A percentile compares a stretch with the other conserved stretches of the same genome.
phyloP scores from a whole-genome alignment of 805 yeast species.

The Sungouiozyma intestinalis region DNA sequence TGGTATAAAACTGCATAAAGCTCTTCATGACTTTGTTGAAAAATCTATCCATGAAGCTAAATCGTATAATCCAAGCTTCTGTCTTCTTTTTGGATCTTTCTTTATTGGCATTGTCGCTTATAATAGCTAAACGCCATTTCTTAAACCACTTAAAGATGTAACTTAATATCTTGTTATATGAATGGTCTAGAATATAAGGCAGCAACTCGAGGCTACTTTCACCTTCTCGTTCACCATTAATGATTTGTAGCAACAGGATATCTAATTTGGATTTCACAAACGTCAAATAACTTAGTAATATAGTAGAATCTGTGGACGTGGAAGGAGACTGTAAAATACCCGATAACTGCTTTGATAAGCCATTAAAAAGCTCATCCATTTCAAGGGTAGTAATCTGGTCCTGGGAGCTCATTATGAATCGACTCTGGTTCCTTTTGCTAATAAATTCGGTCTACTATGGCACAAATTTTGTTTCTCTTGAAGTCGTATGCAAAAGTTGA shows the following conservation, averaged over 20 bases:
- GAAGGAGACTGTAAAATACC: constrained; percentile 18
- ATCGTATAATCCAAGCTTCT: constrained; percentile 41
- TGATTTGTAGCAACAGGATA: constrained; percentile 6
- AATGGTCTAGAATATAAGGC: constrained; percentile 33
- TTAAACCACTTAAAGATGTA: constrained; percentile 54
- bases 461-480: too few species aligned
- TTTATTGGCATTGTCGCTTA: constrained; percentile 9
- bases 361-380: not conserved
- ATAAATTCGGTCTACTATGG: too few species aligned
- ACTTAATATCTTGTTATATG: constrained; percentile 56
- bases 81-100: constrained; percentile 34
- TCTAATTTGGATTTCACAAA: constrained; percentile 23
- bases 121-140: constrained; percentile 20
- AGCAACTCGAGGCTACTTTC: not conserved
- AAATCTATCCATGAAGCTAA: not conserved
- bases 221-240: constrained; percentile 13
- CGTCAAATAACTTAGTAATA: constrained; percentile 19
- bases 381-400: not conserved
- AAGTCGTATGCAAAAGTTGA: too few species aligned
- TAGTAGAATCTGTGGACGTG: constrained; percentile 21
- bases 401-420: not conserved
- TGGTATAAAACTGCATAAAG: constrained; percentile 38
- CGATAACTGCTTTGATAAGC: constrained; percentile 4
- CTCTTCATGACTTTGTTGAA: constrained; percentile 41
- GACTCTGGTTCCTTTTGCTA: too few species aligned